phyloP scores from a whole-genome alignment of 2,329 filamentous ascomycete species.

The Cladorrhinum sp. region DNA sequence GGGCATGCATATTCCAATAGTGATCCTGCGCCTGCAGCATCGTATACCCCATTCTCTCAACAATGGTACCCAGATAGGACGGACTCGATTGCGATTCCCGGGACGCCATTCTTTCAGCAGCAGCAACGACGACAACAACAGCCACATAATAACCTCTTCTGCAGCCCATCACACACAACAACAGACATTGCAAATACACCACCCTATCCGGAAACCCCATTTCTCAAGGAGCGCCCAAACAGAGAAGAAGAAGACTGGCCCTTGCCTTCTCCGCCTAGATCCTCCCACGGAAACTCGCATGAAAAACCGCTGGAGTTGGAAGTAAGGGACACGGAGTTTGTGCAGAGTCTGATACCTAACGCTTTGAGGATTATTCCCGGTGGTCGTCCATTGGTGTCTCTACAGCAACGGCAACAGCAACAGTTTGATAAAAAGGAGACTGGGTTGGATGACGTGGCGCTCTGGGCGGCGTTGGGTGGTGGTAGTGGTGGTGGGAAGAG shows the following conservation, averaged over 20 bases:
- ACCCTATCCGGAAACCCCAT: neutral
- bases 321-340: neutral
- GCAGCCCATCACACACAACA: neutral
- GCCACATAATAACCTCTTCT: neutral
- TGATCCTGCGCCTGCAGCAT: neutral
- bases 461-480: neutral
- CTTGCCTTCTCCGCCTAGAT: neutral
- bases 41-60: neutral
- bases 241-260: neutral
- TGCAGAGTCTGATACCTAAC: neutral
- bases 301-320: neutral
- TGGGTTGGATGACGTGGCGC: neutral
- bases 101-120: too few relatives aligned
- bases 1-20: neutral
- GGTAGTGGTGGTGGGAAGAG: too few relatives aligned
- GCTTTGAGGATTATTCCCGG: neutral
- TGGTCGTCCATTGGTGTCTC: too few relatives aligned
- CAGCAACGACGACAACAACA: neutral
- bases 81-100: too few relatives aligned
- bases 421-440: neutral
- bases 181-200: neutral
- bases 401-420: too few relatives aligned
- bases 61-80: neutral
- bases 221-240: neutral
- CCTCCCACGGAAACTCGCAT: neutral